These are phyloP conservation scores for Monosporascus sp. DNA, from an alignment of 2,329 filamentous ascomycete species.

Conservation along the genomic window DNA sequence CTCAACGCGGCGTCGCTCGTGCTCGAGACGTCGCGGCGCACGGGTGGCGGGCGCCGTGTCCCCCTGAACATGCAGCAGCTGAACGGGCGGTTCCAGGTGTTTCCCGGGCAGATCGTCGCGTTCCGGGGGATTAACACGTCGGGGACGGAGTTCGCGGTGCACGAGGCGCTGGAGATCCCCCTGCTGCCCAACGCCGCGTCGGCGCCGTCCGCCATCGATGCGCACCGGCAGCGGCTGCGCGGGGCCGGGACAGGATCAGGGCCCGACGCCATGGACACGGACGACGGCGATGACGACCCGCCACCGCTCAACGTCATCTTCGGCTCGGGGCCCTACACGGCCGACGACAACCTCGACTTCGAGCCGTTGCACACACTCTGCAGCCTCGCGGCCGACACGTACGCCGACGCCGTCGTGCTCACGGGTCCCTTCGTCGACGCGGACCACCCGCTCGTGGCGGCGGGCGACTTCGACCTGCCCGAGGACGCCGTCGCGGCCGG, in stretches of 20 bases:
- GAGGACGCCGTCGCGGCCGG: constrained; percentile 60
- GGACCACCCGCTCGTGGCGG: constrained; percentile 82
- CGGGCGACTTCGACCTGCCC: constrained; percentile 72
- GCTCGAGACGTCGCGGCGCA: constrained; percentile 79
- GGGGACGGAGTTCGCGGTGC: constrained; percentile 75
- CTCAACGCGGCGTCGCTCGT: constrained; percentile 81
- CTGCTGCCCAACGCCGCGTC: constrained; percentile 71
- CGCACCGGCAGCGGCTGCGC: constrained; percentile 63
- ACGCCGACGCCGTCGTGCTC: constrained; percentile 74
- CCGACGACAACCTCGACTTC: constrained; percentile 87
- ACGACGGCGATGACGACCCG: constrained; percentile 39
- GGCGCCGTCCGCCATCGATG: constrained; percentile 56
- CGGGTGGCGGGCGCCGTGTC: constrained; percentile 75
- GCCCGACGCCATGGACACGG: constrained; percentile 56
- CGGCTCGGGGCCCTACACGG: constrained; percentile 83
- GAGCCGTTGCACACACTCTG: constrained; percentile 81
- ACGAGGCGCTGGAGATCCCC: constrained; percentile 69
- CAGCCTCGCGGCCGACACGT: constrained; percentile 65
- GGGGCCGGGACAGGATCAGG: constrained; percentile 33
- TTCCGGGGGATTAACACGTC: constrained; percentile 81
- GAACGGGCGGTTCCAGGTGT: constrained; percentile 66
- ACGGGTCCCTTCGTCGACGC: constrained; percentile 85
- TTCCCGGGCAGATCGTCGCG: constrained; percentile 91
- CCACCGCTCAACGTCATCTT: constrained; percentile 71
- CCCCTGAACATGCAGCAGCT: constrained; percentile 71